Conservation (phyloP, 2,329 filamentous ascomycete species). For the Exophiala viscosa region DNA sequence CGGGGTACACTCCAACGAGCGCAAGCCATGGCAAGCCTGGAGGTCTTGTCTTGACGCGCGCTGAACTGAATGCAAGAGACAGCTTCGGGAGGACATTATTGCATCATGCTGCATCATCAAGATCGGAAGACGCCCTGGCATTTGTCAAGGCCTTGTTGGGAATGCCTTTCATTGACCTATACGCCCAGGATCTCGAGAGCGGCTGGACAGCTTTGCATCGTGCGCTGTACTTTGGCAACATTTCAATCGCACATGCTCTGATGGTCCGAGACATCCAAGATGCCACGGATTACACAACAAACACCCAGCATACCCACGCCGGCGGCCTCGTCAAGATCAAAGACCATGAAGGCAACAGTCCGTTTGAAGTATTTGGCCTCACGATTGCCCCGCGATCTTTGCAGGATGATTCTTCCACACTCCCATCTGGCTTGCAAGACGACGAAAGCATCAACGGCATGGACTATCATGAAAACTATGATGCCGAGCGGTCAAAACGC, state of each 20-base stretch:
- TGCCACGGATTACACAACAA: conserved; percentile 58
- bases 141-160: conserved; percentile 79
- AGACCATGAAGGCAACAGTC: conserved; percentile 89
- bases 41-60: conserved; percentile 45
- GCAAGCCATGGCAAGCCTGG: conserved; percentile 11
- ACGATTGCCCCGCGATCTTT: conserved; percentile 78
- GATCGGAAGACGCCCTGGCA: conserved; percentile 61
- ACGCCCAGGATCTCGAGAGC: conserved; percentile 82
- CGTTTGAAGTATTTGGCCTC: conserved; percentile 85
- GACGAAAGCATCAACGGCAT: conserved; percentile 32
- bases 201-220: conserved; percentile 95
- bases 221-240: conserved; percentile 84
- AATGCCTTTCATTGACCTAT: conserved; percentile 78
- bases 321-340: conserved; percentile 88
- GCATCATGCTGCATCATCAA: conserved; percentile 77
- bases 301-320: conserved; percentile 54
- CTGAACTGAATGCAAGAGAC: conserved; percentile 83
- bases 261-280: conserved; percentile 73
- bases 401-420: conserved; percentile 33
- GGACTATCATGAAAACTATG: conserved; percentile 47
- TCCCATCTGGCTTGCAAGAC: conserved; percentile 27
- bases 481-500: conserved; percentile 27
- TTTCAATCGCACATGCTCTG: conserved; percentile 77
- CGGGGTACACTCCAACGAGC: conserved; percentile 12
- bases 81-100: conserved; percentile 76